Evolutionary conservation across 495 filamentous ascomycete species (phyloP).

Genomic region (Penicillium crystallinum): DNA sequence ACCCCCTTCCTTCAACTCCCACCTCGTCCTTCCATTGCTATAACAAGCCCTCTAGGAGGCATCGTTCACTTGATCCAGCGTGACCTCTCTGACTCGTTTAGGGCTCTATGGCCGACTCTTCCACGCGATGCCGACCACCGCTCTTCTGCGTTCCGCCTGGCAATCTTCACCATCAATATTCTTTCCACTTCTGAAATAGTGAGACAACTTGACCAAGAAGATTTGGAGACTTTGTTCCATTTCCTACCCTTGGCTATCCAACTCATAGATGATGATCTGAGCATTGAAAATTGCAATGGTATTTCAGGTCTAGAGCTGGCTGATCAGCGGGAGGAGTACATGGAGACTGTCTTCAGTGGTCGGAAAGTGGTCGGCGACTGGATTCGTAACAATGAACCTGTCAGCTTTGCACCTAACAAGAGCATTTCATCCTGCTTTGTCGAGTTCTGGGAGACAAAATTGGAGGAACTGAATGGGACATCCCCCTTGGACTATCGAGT

Average conservation of each 20-base stretch:
- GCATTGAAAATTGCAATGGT: conserved; percentile 51
- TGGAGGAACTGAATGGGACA: conserved; percentile 27
- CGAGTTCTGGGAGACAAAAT: conserved; percentile 33
- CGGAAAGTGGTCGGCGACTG: conserved; percentile 50
- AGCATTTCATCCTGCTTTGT: conserved; percentile 23
- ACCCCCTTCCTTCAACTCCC: conserved; percentile 50
- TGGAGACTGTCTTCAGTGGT: conserved; percentile 55
- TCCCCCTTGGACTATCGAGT: conserved; percentile 35
- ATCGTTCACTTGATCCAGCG: conserved; percentile 58
- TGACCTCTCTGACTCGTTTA: conserved; percentile 23
- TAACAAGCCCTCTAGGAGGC: conserved; percentile 67
- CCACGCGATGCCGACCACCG: conserved; percentile 61
- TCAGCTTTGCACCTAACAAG: conserved; percentile 6
- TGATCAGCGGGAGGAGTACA: conserved; percentile 53
- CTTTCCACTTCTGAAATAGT: conserved; percentile 35
- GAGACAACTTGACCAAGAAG: conserved; percentile 24
- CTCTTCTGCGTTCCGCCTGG: conserved; percentile 69
- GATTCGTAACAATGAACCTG: conserved; percentile 25
- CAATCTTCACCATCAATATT: conserved; percentile 57
- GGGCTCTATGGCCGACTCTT: conserved; percentile 25
- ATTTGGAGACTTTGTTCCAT: conserved; percentile 36
- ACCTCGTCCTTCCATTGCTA: conserved; percentile 59
- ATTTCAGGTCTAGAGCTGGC: conserved; percentile 44
- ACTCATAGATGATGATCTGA: conserved; percentile 59
- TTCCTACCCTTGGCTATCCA: conserved; percentile 51